Base-by-base conservation (phyloP, 2,329 filamentous ascomycete genomes). In the Xylariaceae sp. region DNA sequence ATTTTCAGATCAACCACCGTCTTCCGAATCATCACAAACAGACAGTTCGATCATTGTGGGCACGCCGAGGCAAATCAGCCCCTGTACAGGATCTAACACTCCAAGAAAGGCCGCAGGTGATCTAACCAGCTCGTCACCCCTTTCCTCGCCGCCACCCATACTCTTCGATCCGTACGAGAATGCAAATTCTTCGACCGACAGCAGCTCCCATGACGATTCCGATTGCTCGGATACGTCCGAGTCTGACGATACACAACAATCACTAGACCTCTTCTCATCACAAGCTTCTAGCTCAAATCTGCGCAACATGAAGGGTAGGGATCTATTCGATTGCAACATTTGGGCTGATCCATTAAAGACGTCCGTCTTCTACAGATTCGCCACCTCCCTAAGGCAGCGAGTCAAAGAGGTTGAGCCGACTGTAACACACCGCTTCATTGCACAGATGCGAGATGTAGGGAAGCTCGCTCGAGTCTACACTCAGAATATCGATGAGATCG, bases 401-500 rank as follows among this genome's bases (percentile, higher is more conserved):
- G 83, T 89, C 14, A 79, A 77, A 34, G 80, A 82, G n/a, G 85
- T 88, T 8, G 74, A 81, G 49, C 87, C 87, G 0, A 90, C 87
- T 1, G 77, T 78, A 16, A 88, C 86, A 1, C 88, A 91, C 72
- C 83, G 82, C 53, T 90, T 91, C 68, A 87, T 91, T 63, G 82
- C 83, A 39, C 82, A 86, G 29, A 77, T 91, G 4, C 81, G 87
- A 40, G 86, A 90, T 67, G 80, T 83, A 3, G 86, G 87, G 3
- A 87, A 88, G 61, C 77, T 91, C 4, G 86, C 90, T 28, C 78
- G 88, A 34, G 89, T 87, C 66, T 91, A 91, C 66, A 91, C 88
- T 0, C 88, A 91, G 64, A 91, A 91, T 62, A 91, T 91, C 62
- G 88, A 91, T 64, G 85, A 86, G 60, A 83, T 91, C 6, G 88